Conservation (phyloP, 371 early-diverging fungal genomes). For the Mucor racemosus region DNA sequence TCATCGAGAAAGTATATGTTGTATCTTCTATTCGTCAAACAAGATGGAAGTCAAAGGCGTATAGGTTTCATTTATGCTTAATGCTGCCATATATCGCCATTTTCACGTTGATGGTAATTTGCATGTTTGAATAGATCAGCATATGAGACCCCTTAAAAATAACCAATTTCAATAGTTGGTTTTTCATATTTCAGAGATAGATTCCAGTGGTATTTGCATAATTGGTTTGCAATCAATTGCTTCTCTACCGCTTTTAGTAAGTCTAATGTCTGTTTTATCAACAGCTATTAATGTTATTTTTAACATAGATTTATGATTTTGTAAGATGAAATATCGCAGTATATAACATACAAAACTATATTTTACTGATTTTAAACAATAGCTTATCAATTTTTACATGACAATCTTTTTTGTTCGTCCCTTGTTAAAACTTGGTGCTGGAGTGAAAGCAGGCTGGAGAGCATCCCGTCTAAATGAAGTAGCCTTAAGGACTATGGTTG, state of each 20-base stretch:
- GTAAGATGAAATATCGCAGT: slow-evolving; percentile 29
- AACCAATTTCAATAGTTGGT: slow-evolving; percentile 33
- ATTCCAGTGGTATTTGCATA: slow-evolving; percentile 44
- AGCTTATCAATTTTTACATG: slow-evolving; percentile 55
- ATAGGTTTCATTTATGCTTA: slow-evolving; percentile 38
- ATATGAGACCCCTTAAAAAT: not conserved
- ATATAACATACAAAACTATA: not conserved
- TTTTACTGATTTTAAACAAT: not conserved
- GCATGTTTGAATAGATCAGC: not conserved
- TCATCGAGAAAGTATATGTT: slow-evolving; percentile 40
- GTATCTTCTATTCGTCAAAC: slow-evolving; percentile 37
- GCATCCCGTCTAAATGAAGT: slow-evolving; percentile 50
- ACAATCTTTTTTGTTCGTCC: slow-evolving; percentile 54
- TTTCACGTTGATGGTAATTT: slow-evolving; percentile 50
- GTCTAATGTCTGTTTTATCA: not conserved
- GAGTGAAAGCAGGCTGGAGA: slow-evolving; percentile 35
- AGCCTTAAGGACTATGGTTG: slow-evolving; percentile 53
- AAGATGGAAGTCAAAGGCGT: slow-evolving; percentile 39
- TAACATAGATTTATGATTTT: slow-evolving; percentile 44
- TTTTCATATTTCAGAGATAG: slow-evolving; percentile 45
- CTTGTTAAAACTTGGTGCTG: slow-evolving; percentile 34
- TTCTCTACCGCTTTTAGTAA: slow-evolving; percentile 52
- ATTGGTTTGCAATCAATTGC: slow-evolving; percentile 55
- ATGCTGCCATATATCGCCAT: slow-evolving; percentile 51
- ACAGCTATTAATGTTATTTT: not conserved